Base-by-base conservation (phyloP, 805 yeast species). In the Hanseniaspora occidentalis region DNA sequence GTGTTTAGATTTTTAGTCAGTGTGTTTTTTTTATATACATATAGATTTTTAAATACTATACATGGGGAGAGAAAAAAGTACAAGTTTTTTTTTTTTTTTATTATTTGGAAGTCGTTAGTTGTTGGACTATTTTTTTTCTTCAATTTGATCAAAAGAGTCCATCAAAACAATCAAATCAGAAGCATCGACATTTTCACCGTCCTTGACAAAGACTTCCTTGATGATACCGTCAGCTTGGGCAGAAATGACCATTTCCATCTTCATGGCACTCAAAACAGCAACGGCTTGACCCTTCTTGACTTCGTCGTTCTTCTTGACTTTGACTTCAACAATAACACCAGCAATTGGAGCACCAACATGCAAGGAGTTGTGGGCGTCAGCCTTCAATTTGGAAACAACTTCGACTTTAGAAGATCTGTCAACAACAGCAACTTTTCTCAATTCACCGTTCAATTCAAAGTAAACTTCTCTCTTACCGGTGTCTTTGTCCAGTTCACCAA, bases 331-430 rank as follows among this genome's bases (percentile, higher is more conserved):
- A 46, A 89, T 84, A 48, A 88, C 96, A 69, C 98, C 98, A 33
- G 97, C 94, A 97, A 89, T 89, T 65, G 98, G 98, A 5, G 98
- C 94, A 52, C 97, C 97, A 47, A 92, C 79, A 52, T 92, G 96
- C 57, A 79, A 81, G 45, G 94, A 84, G 62, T 84, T 83, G 57
- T 76, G 79, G 14, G 81, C 70, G 51, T 82, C 85, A 42, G 96
- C 97, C 73, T 89, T 92, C 50, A 89, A 84, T 60, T 95, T 79
- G 24, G 89, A 68, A 45, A 84, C 73, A 36, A 83, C 74, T 62
- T 88, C 96, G 44, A 89, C 77, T 40, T 89, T 79, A 44, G 88
- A 84, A 29, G 75, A 75, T 65, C 79, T 84, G 67, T 89, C 98
- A 49, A 79, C 85, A 47, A 92, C 82, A 29, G 94, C 73, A 46